Evolutionary conservation across 805 yeast species (phyloP), one percentile per base, ranked within the genome.

Genomic region (Hanseniaspora guilliermondii): DNA sequence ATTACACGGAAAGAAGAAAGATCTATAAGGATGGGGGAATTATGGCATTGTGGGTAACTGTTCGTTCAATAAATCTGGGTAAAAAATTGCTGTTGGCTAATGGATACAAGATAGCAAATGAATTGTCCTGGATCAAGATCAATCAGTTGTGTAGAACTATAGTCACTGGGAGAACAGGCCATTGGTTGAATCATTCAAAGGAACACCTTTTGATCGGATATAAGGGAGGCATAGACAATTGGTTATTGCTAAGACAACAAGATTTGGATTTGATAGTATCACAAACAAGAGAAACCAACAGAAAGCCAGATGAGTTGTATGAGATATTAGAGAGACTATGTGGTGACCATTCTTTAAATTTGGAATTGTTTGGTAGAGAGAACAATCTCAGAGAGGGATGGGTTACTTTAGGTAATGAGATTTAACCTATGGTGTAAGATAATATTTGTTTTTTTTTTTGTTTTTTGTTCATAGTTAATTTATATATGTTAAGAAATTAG

Each of bases 91-190:
- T 89, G 54, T 66, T 65, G 4, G 79, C 77, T 56, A 88, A 96
- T 96, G 97, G 97, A 1, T 89, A 89, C 64, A 64, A 68, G 37
- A 78, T 83, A 5, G 69, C 78, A 22, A 91, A 88, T 65, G 97
- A 89, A 65, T 67, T 89, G 58, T 77, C 89, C 8, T 89, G 97
- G 97, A 77, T 87, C 56, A 89, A 89, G 66, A 79, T 93, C 5
- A 89, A 89, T 65, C 97, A 91, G 65, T 69, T 91, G 57, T 79
- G 83, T 21, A 72, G 95, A 57, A 89, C 96, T 0, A 88, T 89
- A 42, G 88, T 94, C 57, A 91, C 97, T 0, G 97, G 97, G 1
- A 72, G 97, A 59, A 89, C 97, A 0, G 97, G 97, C 0, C 97
- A 89, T 65, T 89, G 97, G 97, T 73, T 89, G 53, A 89, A 89